These are phyloP conservation scores for Suillus hirtellus DNA, from an alignment of 768 basidiomycete genomes.

Conservation along the genomic window DNA sequence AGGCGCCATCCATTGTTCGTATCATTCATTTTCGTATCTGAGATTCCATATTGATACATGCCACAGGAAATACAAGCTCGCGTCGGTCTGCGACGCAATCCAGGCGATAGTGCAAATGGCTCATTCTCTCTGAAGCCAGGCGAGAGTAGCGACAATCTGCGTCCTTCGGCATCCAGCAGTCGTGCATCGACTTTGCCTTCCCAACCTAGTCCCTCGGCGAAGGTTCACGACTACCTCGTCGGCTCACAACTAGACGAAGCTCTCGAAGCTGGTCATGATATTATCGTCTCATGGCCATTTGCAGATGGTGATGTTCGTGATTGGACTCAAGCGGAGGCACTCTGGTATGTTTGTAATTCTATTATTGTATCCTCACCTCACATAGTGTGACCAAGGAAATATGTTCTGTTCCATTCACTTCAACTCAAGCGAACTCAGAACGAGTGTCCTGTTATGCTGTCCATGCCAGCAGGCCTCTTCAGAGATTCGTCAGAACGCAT, in stretches of 20 bases:
- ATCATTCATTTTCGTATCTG: constrained; percentile 1
- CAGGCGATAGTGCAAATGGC: constrained; percentile 29
- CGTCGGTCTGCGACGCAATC: constrained; percentile 63
- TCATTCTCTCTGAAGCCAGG: constrained; percentile 22
- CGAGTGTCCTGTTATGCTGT: constrained; percentile 82
- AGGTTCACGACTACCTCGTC: constrained; percentile 80
- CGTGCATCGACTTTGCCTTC: constrained; percentile 50
- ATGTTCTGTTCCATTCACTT: constrained; percentile 74
- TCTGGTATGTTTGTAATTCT: constrained; percentile 64
- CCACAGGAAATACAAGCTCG: constrained; percentile 75
- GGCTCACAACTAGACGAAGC: constrained; percentile 82
- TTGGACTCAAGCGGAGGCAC: constrained; percentile 84
- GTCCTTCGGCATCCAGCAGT: constrained; percentile 44
- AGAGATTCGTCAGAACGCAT: constrained; percentile 68
- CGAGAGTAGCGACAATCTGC: constrained; percentile 26
- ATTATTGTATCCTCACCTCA: background rate
- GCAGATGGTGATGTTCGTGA: constrained; percentile 69
- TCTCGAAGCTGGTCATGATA: constrained; percentile 67
- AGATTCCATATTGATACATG: constrained; percentile 10
- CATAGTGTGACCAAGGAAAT: constrained; percentile 59
- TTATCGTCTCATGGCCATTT: constrained; percentile 83
- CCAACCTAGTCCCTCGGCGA: constrained; percentile 42
- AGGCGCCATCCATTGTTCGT: constrained; percentile 73
- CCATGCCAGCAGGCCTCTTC: constrained; percentile 64
- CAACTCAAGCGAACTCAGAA: constrained; percentile 81